Evolutionary conservation across 2,329 filamentous ascomycete genomes (phyloP).

Genomic region (Penicillium sclerotiorum): DNA sequence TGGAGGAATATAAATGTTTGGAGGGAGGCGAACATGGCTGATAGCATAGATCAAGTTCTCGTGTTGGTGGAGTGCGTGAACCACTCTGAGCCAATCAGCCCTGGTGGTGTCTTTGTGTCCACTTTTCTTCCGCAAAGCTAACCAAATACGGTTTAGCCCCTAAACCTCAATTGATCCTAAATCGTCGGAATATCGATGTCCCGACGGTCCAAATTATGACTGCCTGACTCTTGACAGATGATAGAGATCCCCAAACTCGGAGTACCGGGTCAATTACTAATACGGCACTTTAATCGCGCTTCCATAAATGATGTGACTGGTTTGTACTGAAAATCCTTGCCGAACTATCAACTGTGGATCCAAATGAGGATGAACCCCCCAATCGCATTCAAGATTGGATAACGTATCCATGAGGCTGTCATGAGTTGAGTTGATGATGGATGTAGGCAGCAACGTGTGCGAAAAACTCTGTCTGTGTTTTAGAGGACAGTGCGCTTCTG

Average conservation of each 20-base stretch:
- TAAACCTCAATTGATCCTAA: not conserved
- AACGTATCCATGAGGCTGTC: not conserved
- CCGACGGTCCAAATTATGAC: not conserved
- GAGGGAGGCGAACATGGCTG: not conserved
- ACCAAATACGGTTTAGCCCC: not conserved
- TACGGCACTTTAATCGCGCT: too few relatives aligned
- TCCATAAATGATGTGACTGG: too few relatives aligned
- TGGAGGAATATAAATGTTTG: not conserved
- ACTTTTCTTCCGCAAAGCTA: not conserved
- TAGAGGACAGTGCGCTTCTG: not conserved
- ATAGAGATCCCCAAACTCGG: too few relatives aligned
- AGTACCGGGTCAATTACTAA: too few relatives aligned
- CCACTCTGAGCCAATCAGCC: not conserved
- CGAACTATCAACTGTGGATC: too few relatives aligned
- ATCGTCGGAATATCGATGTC: not conserved
- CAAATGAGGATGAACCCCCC: too few relatives aligned
- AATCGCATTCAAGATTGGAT: too few relatives aligned
- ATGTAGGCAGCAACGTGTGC: not conserved
- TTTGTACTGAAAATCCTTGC: too few relatives aligned
- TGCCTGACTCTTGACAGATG: not conserved
- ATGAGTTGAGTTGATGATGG: not conserved
- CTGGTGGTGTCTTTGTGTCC: not conserved
- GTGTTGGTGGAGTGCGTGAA: not conserved
- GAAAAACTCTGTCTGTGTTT: not conserved
- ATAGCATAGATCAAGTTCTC: not conserved